Percentiles rank a stretch among this genome's conserved stretches.
Evolutionary conservation across 2,329 filamentous ascomycete genomes (phyloP).

Genomic region (Diaporthe batatas): DNA sequence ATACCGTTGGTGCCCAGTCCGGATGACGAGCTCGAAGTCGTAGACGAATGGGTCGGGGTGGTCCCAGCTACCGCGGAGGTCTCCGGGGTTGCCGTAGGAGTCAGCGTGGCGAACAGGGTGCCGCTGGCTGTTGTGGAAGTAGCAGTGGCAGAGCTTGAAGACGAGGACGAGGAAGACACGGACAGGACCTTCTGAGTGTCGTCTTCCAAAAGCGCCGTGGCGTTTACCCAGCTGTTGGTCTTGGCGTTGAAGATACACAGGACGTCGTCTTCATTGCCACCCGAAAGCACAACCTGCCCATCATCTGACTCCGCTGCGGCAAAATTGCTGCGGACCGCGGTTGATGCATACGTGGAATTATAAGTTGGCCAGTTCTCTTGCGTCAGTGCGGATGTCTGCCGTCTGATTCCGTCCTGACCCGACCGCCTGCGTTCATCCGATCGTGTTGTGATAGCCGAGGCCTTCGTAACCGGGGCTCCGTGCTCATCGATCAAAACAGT

Average conservation of each 20-base stretch:
- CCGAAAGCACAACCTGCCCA: slow-evolving; percentile 82
- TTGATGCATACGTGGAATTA: slow-evolving; percentile 80
- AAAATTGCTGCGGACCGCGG: slow-evolving; percentile 73
- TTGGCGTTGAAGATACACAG: slow-evolving; percentile 83
- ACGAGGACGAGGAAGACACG: slow-evolving; percentile 51
- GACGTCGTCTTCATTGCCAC: slow-evolving; percentile 76
- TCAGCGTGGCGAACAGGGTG: slow-evolving; percentile 42
- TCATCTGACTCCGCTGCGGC: slow-evolving; percentile 76
- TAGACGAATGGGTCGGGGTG: slow-evolving; percentile 42
- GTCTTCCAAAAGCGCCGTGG: slow-evolving; percentile 70
- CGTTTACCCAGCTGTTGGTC: slow-evolving; percentile 83
- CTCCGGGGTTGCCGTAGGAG: slow-evolving; percentile 47
- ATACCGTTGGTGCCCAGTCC: slow-evolving; percentile 66
- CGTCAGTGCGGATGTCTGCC: slow-evolving; percentile 60
- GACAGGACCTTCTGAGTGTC: slow-evolving; percentile 56
- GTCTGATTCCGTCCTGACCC: neutral
- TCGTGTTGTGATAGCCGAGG: slow-evolving; percentile 56
- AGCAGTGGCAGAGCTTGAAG: slow-evolving; percentile 40
- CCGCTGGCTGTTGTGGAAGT: slow-evolving; percentile 51
- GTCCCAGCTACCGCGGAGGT: slow-evolving; percentile 46
- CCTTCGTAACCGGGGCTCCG: slow-evolving; percentile 66
- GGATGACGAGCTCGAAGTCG: slow-evolving; percentile 48
- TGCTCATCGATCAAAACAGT: slow-evolving; percentile 74
- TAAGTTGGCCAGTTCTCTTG: slow-evolving; percentile 80
- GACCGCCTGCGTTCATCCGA: slow-evolving; percentile 32